Evolutionary conservation across 2,329 filamentous ascomycete species (phyloP).

Genomic region (Claviceps sp.): DNA sequence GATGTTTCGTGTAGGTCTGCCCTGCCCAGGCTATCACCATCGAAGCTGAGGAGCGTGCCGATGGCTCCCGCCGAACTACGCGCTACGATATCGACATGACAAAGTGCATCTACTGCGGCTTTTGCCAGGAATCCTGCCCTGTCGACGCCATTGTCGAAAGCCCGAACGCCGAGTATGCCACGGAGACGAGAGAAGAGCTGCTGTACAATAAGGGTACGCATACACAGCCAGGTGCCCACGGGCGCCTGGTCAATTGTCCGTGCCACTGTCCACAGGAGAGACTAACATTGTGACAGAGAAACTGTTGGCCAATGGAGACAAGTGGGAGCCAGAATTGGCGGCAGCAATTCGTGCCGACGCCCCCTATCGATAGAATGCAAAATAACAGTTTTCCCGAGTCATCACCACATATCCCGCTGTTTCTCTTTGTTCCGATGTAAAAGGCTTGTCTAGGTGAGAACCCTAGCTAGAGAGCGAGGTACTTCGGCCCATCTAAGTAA

Average conservation of each 20-base stretch:
- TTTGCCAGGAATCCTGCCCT: constrained; percentile 97
- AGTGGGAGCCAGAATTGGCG: constrained; percentile 96
- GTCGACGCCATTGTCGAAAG: constrained; percentile 76
- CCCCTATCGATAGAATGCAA: constrained; percentile 58
- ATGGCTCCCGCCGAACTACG: constrained; percentile 88
- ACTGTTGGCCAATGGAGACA: constrained; percentile 76
- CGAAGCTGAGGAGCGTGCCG: constrained; percentile 93
- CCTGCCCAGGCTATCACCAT: constrained; percentile 98
- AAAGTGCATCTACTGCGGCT: constrained; percentile 99
- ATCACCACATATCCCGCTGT: neutral
- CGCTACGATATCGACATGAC: constrained; percentile 99
- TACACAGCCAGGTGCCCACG: neutral
- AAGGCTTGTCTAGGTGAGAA: neutral
- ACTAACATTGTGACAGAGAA: constrained; percentile 46
- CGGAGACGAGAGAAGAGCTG: constrained; percentile 72
- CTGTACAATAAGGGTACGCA: constrained; percentile 77
- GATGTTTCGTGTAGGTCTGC: constrained; percentile 50
- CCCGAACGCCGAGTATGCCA: constrained; percentile 49
- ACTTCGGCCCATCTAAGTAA: neutral
- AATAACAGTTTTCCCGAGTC: neutral
- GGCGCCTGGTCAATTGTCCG: too few relatives aligned
- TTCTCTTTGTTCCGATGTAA: constrained; percentile 1
- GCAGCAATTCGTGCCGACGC: constrained; percentile 86
- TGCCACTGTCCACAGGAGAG: neutral
- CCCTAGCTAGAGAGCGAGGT: neutral